A percentile compares a stretch with the other conserved stretches of the same genome.
Evolutionary conservation across 257 asterid species (phyloP).

Genomic region (Nicotiana benthamiana): DNA sequence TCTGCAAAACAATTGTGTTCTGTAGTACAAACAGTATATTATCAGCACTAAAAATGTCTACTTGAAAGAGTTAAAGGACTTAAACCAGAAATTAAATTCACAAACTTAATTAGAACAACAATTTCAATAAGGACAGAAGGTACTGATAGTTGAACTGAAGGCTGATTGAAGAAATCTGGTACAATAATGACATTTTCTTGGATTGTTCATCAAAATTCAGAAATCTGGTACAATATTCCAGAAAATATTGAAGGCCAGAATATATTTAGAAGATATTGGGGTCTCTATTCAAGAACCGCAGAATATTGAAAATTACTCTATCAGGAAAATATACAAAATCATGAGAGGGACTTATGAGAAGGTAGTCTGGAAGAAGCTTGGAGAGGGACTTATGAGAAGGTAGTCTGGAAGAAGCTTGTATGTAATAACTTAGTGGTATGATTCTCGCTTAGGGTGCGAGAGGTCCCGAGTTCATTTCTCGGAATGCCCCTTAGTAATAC

Average conservation of each 20-base stretch:
- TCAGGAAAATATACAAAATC: no score
- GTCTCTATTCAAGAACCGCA: no score
- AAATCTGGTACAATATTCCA: no score
- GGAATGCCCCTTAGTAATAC: slow-evolving; percentile 46
- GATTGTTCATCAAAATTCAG: not conserved
- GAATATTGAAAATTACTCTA: no score
- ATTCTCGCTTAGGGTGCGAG: slow-evolving; percentile 89
- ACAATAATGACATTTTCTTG: not conserved
- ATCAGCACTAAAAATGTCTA: not conserved
- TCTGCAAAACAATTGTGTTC: not conserved
- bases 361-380: no score
- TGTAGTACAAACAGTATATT: not conserved
- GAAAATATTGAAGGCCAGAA: no score
- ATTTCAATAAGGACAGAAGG: not conserved
- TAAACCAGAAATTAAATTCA: not conserved
- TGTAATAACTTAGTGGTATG: slow-evolving; percentile 42
- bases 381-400: no score
- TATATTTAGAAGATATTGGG: no score
- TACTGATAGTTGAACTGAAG: not conserved
- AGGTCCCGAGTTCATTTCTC: slow-evolving; percentile 90
- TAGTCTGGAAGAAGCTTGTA: no score
- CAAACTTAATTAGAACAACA: not conserved
- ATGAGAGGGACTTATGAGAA: no score
- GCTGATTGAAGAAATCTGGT: not conserved
- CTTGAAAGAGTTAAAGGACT: not conserved